These are phyloP conservation scores for Jaltomata sinuosa DNA, from an alignment of 257 asterid genomes.

Conservation along the genomic window DNA sequence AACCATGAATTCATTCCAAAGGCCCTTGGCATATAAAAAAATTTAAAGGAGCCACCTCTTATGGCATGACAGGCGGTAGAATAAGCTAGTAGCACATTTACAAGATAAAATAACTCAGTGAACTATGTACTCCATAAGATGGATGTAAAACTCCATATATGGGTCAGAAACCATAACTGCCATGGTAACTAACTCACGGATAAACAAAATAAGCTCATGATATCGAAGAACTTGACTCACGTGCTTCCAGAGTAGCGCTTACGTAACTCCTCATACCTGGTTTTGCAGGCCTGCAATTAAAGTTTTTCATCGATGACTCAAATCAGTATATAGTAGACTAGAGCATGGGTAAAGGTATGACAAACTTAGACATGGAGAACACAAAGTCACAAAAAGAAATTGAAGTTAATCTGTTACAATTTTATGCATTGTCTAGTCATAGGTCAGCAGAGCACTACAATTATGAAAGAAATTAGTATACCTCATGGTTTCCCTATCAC, in stretches of 20 bases:
- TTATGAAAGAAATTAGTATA: neutral
- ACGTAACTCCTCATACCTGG: slow-evolving; percentile 63
- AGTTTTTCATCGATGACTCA: neutral
- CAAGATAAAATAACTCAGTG: neutral
- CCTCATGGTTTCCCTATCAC: neutral
- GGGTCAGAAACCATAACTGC: neutral
- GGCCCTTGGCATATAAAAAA: neutral
- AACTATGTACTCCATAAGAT: neutral
- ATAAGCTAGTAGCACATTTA: neutral
- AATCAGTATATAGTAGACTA: neutral
- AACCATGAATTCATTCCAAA: neutral
- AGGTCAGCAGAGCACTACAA: neutral
- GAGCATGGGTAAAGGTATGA: neutral
- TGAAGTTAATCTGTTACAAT: neutral
- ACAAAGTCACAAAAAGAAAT: neutral
- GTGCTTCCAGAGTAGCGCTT: slow-evolving; percentile 56
- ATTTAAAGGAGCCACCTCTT: neutral
- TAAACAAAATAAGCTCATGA: neutral
- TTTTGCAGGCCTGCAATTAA: slow-evolving; percentile 71
- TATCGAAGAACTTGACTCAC: slow-evolving; percentile 35
- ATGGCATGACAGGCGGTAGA: neutral
- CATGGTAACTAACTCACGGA: neutral
- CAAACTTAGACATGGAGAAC: neutral
- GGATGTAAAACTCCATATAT: neutral
- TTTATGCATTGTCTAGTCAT: neutral